phyloP scores from a whole-genome alignment of 345 rosid species.

The Hibiscus syriacus region DNA sequence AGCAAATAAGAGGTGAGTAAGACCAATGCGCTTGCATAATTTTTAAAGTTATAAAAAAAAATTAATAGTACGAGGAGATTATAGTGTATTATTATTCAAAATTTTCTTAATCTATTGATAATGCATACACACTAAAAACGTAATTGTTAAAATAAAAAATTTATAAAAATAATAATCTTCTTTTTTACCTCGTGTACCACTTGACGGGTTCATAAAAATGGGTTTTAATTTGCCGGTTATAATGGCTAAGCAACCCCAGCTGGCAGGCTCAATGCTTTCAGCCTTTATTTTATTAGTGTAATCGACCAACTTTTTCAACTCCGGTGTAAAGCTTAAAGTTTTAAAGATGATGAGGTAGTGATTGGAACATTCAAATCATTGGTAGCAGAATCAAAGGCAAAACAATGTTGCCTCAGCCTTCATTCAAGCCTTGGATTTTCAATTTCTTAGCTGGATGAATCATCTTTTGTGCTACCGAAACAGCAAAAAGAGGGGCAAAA shows the following conservation, averaged over 20 bases:
- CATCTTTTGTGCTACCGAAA: slow-evolving; percentile 11
- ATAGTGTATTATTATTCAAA: too few relatives aligned
- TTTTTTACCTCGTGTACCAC: too few relatives aligned
- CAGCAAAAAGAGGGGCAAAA: slow-evolving; percentile 18
- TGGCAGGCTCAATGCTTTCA: not conserved
- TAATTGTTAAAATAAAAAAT: too few relatives aligned
- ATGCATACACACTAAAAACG: too few relatives aligned
- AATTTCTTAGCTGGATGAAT: slow-evolving; percentile 6
- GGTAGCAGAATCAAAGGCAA: slow-evolving; percentile 16
- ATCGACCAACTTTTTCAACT: not conserved
- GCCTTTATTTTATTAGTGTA: not conserved
- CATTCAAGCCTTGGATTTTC: not conserved
- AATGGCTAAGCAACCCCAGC: not conserved
- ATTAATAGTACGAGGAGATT: too few relatives aligned
- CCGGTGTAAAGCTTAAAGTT: not conserved
- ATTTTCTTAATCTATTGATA: too few relatives aligned
- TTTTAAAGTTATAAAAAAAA: too few relatives aligned
- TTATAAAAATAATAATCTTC: too few relatives aligned
- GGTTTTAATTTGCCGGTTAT: not conserved
- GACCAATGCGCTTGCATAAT: too few relatives aligned
- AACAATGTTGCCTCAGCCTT: not conserved
- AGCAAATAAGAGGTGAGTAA: too few relatives aligned
- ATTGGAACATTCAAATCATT: slow-evolving; percentile 14
- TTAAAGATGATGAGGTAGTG: slow-evolving; percentile 6
- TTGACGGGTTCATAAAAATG: too few relatives aligned